Base-by-base conservation (phyloP, 352 stramenopile species). In the Globisporangium camurandrum region DNA sequence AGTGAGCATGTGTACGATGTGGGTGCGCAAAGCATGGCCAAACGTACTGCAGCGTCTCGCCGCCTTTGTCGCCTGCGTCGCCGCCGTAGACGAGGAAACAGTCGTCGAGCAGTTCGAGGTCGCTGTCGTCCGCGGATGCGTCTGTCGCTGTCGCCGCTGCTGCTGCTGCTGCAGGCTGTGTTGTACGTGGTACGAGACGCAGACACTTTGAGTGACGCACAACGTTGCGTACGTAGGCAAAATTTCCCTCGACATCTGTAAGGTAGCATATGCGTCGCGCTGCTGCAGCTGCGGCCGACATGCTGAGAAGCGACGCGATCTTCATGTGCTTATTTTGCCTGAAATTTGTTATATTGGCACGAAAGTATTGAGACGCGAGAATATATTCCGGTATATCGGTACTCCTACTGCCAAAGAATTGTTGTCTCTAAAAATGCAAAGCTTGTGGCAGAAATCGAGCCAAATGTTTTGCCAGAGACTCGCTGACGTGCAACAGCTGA, bases 51-150 rank as follows among this genome's bases (percentile, higher is more conserved):
- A 97, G 71, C 30, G 94, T 95, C 37, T 93, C 72, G 17, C 70
- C 67, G 49, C 86, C 88, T 63, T 97, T 97, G 64, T 97, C 91
- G 7, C 93, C 88, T 0, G 68, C 76, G 53, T 97, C 90, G 34
- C 91, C 91, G 34, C 91, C 88, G 56, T 88, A 97, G 22, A 97
- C 75, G 46, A 97, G 75, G 49, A 89, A 55, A 47, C 64, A 89
- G 61, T 83, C 75, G 37, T 88, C 77, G 5, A 59, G 34, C 24
- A 93, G 65, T 54, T 80, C 71, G 46, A 93, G 56, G 22, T 72
- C 59, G 24, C 24, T 26, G 16, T 19, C 20, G 9, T 34, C 24
- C 2, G 17, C 2, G 39, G 6, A 6, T 39, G 20, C 22, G 11
- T 10, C 36, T 69, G 66, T 31, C 71, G 56, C 34, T n/a, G 31